Conservation (phyloP, 148 eudicot species). For the Salicornia ramosissima region DNA sequence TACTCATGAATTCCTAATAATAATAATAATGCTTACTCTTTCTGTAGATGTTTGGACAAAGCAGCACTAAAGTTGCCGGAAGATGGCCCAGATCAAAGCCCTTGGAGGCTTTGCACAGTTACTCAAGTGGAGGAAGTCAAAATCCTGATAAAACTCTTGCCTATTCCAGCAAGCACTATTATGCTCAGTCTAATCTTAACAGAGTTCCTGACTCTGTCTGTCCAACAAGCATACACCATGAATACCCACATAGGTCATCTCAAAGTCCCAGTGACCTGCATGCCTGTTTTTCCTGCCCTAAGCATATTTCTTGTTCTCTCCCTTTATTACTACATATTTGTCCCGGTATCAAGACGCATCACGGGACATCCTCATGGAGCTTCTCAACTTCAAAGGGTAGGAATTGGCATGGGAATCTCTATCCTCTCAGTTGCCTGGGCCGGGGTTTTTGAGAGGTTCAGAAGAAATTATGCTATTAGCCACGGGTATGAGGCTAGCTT, state of each 20-base stretch:
- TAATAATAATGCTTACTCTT: neutral
- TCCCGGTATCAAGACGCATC: conserved; percentile 60
- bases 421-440: conserved; percentile 78
- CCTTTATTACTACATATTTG: conserved; percentile 71
- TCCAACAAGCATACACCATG: conserved; percentile 83
- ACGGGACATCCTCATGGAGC: conserved; percentile 92
- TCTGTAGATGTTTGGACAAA: conserved; percentile 68
- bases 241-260: conserved; percentile 70
- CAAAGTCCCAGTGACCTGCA: conserved; percentile 87
- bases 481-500: conserved; percentile 57
- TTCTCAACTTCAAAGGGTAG: conserved; percentile 88
- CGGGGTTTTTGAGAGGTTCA: conserved; percentile 66
- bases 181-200: conserved; percentile 63
- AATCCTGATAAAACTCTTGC: conserved; percentile 60
- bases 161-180: conserved; percentile 72
- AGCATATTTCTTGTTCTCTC: conserved; percentile 79
- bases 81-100: conserved; percentile 48
- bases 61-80: conserved; percentile 77
- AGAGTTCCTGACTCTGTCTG: conserved; percentile 74
- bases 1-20: neutral
- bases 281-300: conserved; percentile 90
- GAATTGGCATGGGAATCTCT: conserved; percentile 82
- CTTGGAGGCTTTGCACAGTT: conserved; percentile 82
- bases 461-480: conserved; percentile 65
- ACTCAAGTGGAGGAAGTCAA: conserved; percentile 94